Evolutionary conservation across 2,329 filamentous ascomycete genomes (phyloP), one percentile per base, ranked within the genome.

Genomic region (Colletotrichum zoysiae): DNA sequence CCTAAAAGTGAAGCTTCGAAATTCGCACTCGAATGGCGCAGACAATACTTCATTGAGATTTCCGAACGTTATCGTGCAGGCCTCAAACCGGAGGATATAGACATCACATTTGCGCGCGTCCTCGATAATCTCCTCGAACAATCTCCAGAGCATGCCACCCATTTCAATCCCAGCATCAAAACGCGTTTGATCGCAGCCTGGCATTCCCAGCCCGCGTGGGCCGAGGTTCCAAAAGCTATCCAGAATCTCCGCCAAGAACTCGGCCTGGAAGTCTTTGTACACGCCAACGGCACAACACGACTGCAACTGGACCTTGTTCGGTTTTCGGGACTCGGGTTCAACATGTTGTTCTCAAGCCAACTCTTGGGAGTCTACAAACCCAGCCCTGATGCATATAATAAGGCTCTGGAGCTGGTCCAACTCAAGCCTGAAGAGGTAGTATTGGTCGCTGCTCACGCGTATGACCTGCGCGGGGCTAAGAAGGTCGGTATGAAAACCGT

Each of bases 371-470:
- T 82, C 3, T 84, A 84, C 71, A 87, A 89, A 70, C 87, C 87
- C 1, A 82, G 80, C 18, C 81, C 82, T 0, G 82, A 81, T 9
- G 83, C 80, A 9, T 90, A 89, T 74, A 62, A 75, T 9, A 85
- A 83, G 67, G 84, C 80, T 0, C 74, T 88, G 64, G 76, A 82
- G 14, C 76, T 89, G 3, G 78, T 88, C 3, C 79, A 82, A 50
- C 74, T 84, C 3, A 76, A 76, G 30, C 80, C 86, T 0, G 82
- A 86, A n/a, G 83, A 88, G 65, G 83, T 82, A 23, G 82, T 86
- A 12, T 81, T 87, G 83, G 85, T 88, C 3, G 86, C 87, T 3
- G 86, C 86, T 1, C 87, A 89, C 79, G 85, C 85, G 3, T 88
- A 87, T 75, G 88, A 89, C 76, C 65, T 86, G 30, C 78, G 85